Percentiles rank a stretch among this genome's conserved stretches.
These are phyloP conservation scores for Mycena galericulata DNA, from an alignment of 768 basidiomycete genomes.

Conservation along the genomic window DNA sequence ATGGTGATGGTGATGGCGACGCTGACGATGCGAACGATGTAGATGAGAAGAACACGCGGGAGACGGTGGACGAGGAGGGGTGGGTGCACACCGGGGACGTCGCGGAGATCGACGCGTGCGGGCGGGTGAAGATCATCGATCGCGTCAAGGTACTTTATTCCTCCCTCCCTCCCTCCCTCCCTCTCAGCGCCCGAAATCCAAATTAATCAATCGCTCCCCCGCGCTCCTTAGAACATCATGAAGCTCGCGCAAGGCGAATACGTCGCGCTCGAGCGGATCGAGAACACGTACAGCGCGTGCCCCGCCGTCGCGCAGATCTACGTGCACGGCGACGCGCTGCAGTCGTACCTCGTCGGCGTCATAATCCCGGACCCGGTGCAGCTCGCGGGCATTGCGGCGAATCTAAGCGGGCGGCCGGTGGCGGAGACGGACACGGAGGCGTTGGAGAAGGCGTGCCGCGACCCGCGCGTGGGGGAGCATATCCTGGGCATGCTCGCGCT, in stretches of 20 bases:
- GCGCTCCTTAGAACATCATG: conserved; percentile 99
- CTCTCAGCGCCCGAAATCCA: no score
- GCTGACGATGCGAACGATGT: background rate
- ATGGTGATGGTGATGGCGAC: no score
- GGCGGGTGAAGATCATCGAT: conserved; percentile 93
- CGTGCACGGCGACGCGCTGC: conserved; percentile 91
- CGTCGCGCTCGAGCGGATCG: conserved; percentile 96
- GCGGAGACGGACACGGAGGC: conserved; percentile 60
- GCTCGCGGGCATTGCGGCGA: conserved; percentile 69
- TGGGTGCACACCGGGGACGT: conserved; percentile 96
- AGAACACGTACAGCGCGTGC: conserved; percentile 79
- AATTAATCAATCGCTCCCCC: no score
- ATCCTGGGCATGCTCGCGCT: conserved; percentile 67
- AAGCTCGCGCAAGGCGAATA: conserved; percentile 99
- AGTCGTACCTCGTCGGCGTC: conserved; percentile 89
- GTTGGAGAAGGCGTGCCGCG: conserved; percentile 66
- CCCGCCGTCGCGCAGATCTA: conserved; percentile 84
- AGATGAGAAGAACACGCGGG: conserved; percentile 88
- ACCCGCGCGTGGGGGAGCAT: conserved; percentile 68
- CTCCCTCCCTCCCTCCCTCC: no score
- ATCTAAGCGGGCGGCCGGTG: conserved; percentile 64
- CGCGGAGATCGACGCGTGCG: conserved; percentile 80
- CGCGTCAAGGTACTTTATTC: conserved; percentile 95
- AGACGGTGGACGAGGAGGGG: conserved; percentile 86
- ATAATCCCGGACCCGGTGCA: conserved; percentile 86